Evolutionary conservation across 2,329 filamentous ascomycete species (phyloP), one percentile per base, ranked within the genome.

Genomic region (Nemania serpens): DNA sequence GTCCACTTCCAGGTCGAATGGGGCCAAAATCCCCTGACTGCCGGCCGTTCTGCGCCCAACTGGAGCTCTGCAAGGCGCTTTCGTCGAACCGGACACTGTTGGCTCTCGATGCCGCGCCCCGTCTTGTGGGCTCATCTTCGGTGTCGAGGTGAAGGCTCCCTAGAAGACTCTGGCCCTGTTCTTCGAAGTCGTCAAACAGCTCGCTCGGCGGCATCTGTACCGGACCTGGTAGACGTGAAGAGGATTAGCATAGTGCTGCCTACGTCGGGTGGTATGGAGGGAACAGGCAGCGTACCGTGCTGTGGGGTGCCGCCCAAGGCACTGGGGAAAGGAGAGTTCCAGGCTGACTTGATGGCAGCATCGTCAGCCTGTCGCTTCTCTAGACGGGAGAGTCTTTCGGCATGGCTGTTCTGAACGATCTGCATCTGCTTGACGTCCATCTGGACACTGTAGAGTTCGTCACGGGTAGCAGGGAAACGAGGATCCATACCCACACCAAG

Each of bases 1-100:
- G 82, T 37, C 91, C 89, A 74, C 92, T 96, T 22, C 88, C 86
- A 20, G 91, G 93, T 53, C 94, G 84, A 49, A 87, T 81, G 25
- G 91, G 89, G 42, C 88, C 86, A 67, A 96, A 89, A 58, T 98
- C 95, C 48, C 91, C 87, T 12, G 91, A 94, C 58, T 93, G 89
- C 46, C 94, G 87, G 61, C 89, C 91, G 66, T 86, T 87, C 71
- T 96, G 91, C 39, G 88, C 89, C 86, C 95, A 96, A 74, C 93
- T 85, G 9, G 86, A 93, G 49, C 91, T 90, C 69, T 97, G 93
- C 69, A 97, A 87, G 13, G 94, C 93, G 72, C 92, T 97, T 74
- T 98, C 94, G 73, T 98, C 95, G 71, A 99, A 99, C 39, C 95
- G 91, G 68, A 99, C 95, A 73, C 95, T 98, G 74, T 98, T 98